Evolutionary conservation across 2,329 filamentous ascomycete genomes (phyloP).

Genomic region (Alternaria incomplexa): DNA sequence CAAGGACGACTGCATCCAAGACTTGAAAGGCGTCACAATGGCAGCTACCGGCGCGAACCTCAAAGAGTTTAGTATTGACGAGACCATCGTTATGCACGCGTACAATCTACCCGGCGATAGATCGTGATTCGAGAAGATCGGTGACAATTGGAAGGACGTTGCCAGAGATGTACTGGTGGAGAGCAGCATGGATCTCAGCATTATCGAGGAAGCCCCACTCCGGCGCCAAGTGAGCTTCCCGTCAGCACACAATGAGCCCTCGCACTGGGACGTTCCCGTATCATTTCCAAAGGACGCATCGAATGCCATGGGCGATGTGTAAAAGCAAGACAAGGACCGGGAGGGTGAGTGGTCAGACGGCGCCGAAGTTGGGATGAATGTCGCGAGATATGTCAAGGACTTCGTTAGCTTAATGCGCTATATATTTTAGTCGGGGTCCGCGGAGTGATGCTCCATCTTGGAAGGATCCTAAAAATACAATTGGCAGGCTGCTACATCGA

Average conservation of each 20-base stretch:
- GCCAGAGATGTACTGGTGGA: neutral
- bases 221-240: neutral
- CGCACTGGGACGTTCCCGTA: neutral
- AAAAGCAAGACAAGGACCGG: neutral
- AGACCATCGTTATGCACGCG: neutral
- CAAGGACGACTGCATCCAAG: neutral
- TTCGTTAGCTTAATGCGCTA: neutral
- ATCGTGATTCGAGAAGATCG: neutral
- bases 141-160: neutral
- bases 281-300: neutral
- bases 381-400: neutral
- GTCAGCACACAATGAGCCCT: neutral
- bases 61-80: neutral
- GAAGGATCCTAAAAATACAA: neutral
- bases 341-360: neutral
- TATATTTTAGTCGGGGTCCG: no score
- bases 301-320: neutral
- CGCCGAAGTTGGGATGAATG: neutral
- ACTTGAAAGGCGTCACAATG: neutral
- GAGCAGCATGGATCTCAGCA: neutral
- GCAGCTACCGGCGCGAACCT: neutral
- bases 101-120: neutral
- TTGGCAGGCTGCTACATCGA: neutral
- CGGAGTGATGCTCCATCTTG: no score
- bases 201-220: neutral